Base-by-base conservation (phyloP, 305 asterid species). In the Solanum hybrid region DNA sequence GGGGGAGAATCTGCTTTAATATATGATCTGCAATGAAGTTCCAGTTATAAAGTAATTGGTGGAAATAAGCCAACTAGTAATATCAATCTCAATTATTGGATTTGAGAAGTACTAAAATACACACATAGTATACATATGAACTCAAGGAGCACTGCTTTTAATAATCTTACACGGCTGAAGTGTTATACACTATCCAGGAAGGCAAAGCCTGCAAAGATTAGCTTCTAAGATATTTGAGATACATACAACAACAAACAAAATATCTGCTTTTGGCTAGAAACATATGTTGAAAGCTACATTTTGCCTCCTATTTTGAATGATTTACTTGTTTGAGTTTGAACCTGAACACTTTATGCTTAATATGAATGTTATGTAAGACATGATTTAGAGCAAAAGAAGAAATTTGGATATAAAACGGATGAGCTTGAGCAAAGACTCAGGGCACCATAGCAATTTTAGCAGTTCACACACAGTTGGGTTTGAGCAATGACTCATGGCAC, bases 1-100 rank as follows among this genome's bases (percentile, higher is more conserved):
- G 89, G 31, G 99, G 99, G 86, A 96, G 93, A 92, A 97, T 93
- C 95, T 95, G 97, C 96, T 94, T 97, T 91, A 97, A 85, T 89
- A 96, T 93, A 91, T 96, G 96, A 78, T 97, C 99, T 96, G 98
- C 38, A 94, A 91, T 77, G 89, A 80, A 90, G 60, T 88, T 36
- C 42, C 26, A 80, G 91, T 90, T 27, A 89, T 36, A 45, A 90
- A 29, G 34, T 24, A 34, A 64, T 29, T 84, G 26, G 36, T 66
- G 88, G 40, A 27, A 80, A 6, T 15, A 78, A 31, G 66, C 7
- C 75, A 88, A 71, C 15, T 4, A 7, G 42, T 31, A 22, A 90
- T 81, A 26, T 29, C 15, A 32, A 40, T 31, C 10, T 34, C n/a
- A 78, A 31, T 15, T 34, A 6, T 40, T 72, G 69, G 29, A 72